Conservation (phyloP, 495 filamentous ascomycete genomes). For the Pyrenula aspistea region DNA sequence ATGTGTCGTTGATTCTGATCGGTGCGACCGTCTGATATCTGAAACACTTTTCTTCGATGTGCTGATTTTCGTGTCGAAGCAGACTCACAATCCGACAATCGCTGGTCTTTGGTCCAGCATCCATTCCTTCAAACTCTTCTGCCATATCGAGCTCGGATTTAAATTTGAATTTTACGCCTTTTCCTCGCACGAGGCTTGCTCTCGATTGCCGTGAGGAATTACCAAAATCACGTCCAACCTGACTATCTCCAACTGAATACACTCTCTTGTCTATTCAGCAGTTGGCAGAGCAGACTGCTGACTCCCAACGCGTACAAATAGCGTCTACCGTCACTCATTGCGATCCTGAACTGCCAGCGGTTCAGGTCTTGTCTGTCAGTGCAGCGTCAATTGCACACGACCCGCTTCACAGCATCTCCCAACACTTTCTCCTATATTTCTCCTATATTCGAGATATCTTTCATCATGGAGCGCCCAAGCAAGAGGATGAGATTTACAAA, state of each 20-base stretch:
- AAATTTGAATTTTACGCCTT: neutral
- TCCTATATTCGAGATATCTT: no score
- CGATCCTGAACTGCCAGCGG: neutral
- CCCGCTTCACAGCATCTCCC: neutral
- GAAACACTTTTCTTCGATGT: neutral
- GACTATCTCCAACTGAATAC: neutral
- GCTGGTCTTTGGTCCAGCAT: neutral
- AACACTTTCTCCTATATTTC: neutral
- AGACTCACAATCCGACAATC: neutral
- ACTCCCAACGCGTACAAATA: neutral
- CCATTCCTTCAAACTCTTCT: neutral
- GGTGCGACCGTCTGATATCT: neutral
- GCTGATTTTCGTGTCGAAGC: neutral
- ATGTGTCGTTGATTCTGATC: neutral
- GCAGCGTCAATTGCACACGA: neutral
- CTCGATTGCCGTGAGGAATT: neutral
- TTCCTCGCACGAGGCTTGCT: neutral
- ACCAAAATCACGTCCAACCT: neutral
- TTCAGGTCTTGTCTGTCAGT: neutral
- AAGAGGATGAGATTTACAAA: neutral
- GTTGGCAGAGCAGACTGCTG: neutral
- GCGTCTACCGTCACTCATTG: neutral
- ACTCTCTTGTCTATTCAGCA: neutral
- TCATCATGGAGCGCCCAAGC: neutral
- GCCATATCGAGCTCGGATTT: neutral